Evolutionary conservation across 495 filamentous ascomycete species (phyloP).

Genomic region (Aspergillus saccharolyticus): DNA sequence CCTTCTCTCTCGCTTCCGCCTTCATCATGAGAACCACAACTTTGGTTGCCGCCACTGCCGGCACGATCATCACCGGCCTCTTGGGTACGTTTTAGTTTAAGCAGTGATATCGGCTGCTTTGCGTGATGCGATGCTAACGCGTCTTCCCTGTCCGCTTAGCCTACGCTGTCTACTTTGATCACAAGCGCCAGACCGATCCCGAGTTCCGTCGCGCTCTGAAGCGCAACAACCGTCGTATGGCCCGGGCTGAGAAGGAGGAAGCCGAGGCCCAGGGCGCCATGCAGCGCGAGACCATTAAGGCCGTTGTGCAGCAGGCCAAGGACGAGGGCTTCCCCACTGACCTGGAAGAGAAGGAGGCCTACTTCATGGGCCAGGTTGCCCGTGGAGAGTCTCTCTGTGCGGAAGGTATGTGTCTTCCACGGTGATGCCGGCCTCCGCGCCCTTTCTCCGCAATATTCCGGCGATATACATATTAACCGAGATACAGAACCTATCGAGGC

Average conservation of each 20-base stretch:
- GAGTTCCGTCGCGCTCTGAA: constrained; percentile 83
- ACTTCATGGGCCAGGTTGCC: constrained; percentile 93
- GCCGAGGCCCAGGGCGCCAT: constrained; percentile 59
- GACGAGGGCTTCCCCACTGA: constrained; percentile 86
- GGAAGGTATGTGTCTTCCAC: constrained; percentile 49
- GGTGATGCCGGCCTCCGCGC: background rate
- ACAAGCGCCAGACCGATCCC: constrained; percentile 79
- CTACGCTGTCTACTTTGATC: constrained; percentile 92
- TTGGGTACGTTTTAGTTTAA: constrained; percentile 54
- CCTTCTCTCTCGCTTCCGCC: constrained; percentile 12
- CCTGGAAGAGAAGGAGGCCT: constrained; percentile 84
- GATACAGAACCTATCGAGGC: constrained; percentile 73
- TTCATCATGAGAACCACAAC: constrained; percentile 61
- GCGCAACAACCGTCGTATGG: constrained; percentile 72
- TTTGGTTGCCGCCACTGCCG: constrained; percentile 66
- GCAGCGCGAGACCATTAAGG: constrained; percentile 68
- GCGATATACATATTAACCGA: constrained; percentile 33
- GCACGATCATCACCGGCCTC: constrained; percentile 68
- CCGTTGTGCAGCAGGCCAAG: constrained; percentile 68
- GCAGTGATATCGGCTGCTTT: background rate
- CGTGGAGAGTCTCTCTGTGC: constrained; percentile 72
- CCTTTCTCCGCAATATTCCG: background rate
- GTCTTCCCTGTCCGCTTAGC: constrained; percentile 29
- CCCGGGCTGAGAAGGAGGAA: constrained; percentile 70
- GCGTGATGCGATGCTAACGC: constrained; percentile 11